phyloP scores from a whole-genome alignment of 2,329 filamentous ascomycete species.

The Leptographium radiaticola region DNA sequence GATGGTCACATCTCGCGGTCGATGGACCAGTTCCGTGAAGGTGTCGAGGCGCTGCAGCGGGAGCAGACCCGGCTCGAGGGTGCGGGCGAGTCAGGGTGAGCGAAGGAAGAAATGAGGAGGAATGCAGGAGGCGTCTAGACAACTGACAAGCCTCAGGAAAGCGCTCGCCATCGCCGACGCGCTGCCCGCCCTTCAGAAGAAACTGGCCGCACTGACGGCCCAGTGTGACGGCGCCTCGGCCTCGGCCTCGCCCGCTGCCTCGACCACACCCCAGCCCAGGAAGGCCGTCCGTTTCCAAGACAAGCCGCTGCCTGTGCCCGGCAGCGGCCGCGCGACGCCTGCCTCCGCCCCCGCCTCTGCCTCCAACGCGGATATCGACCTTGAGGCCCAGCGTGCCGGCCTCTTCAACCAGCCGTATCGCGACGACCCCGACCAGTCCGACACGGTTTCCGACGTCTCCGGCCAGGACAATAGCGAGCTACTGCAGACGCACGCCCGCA shows the following conservation, averaged over 20 bases:
- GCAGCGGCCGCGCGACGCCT: conserved; percentile 11
- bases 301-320: conserved; percentile 32
- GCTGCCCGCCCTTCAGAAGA: conserved; percentile 54
- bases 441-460: conserved; percentile 25
- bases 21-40: conserved; percentile 72
- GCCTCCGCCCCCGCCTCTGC: conserved; percentile 29
- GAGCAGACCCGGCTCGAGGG: conserved; percentile 52
- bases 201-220: conserved; percentile 62
- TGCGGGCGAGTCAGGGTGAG: conserved; percentile 48
- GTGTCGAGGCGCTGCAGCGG: conserved; percentile 55
- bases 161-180: conserved; percentile 45
- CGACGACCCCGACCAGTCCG: conserved; percentile 49
- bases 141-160: conserved; percentile 22
- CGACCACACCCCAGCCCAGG: conserved; percentile 13
- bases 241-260: conserved; percentile 21
- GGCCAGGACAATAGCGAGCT: conserved; percentile 63
- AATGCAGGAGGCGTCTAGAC: background rate
- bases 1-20: conserved; percentile 84
- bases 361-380: conserved; percentile 38
- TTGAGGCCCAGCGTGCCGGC: conserved; percentile 19
- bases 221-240: conserved; percentile 61
- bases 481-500: conserved; percentile 67
- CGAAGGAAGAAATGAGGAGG: background rate
- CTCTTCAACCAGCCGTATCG: conserved; percentile 47
- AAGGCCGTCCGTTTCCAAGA: conserved; percentile 81